A percentile compares a stretch with the other conserved stretches of the same genome.
These are phyloP conservation scores for Epichloe uncinata DNA, from an alignment of 2,329 filamentous ascomycete genomes.

Conservation along the genomic window DNA sequence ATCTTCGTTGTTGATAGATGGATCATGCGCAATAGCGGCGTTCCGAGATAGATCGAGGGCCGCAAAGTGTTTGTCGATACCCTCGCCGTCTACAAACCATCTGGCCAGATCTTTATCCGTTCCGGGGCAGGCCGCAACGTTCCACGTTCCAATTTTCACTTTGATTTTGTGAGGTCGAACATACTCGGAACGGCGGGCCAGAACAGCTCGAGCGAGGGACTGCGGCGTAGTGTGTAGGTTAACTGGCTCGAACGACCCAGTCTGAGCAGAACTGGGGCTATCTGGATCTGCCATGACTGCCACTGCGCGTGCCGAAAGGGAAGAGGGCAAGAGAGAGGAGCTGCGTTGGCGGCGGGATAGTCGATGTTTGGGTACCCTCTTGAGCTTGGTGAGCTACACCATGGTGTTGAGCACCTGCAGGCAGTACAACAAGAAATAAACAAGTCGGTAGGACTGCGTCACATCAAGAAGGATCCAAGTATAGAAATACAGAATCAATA, in stretches of 20 bases:
- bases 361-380: conserved; percentile 9
- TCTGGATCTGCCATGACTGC: conserved; percentile 14
- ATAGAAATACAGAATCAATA: no score
- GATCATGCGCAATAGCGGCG: conserved; percentile 20
- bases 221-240: conserved; percentile 35
- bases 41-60: conserved; percentile 34
- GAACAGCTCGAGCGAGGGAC: conserved; percentile 52
- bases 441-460: neutral
- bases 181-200: conserved; percentile 67
- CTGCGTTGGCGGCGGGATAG: conserved; percentile 13
- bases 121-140: conserved; percentile 72
- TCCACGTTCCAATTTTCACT: conserved; percentile 91
- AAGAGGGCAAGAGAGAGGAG: conserved; percentile 7
- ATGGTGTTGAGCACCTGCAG: conserved; percentile 13
- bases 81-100: conserved; percentile 77
- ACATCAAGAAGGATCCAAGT: no score
- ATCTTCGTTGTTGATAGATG: conserved; percentile 22
- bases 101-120: conserved; percentile 76
- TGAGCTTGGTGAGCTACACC: conserved; percentile 19
- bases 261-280: conserved; percentile 20
- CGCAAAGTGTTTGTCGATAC: conserved; percentile 49
- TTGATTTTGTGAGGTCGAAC: conserved; percentile 59
- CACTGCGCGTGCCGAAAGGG: conserved; percentile 2
- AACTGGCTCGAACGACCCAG: conserved; percentile 25
- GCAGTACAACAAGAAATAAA: neutral